Evolutionary conservation across 2,329 filamentous ascomycete genomes (phyloP), one percentile per base, ranked within the genome.

Genomic region (Cercospora sp.): DNA sequence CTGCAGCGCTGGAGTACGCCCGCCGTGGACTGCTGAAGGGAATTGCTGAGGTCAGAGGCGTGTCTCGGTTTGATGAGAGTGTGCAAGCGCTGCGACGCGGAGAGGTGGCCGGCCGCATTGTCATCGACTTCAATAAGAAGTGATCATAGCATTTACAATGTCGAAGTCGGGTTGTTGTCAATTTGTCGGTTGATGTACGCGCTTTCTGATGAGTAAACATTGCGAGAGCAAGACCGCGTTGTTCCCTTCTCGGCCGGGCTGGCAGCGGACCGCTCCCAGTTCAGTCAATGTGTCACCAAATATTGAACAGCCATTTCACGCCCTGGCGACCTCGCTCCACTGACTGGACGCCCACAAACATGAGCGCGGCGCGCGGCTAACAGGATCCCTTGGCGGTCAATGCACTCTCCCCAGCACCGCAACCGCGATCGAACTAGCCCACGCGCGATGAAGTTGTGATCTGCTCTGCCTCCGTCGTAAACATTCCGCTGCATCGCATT

Each of bases 61-160:
- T 86, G 69, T 81, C 81, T 36, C 71, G 80, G 48, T 79, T 86
- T 55, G 77, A 84, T 16, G 84, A 87, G 71, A 70, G 68, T n/a
- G 83, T 87, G 23, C 80, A 85, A 72, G 82, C 83, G 71, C 73
- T 87, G 71, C 78, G 79, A 64, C 78, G 78, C 45, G 84, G 84
- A 0, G 79, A 87, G 71, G 80, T 87, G 55, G 83, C 84, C 7
- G 85, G 85, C 1, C 76, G 85, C 18, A 81, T 84, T 53, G 85
- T 87, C 12, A 80, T 87, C 20, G 83, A 86, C 72, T 87, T 87
- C 71, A 85, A 86, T 69, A 78, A 75, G 71, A 72, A 76, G 33
- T 78, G 67, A 60, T 30, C 33, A 18, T 18, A 18, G 23, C 13
- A 13, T 33, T 33, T 40, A 9, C 26, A 20, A 12, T 3, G 36